phyloP scores from a whole-genome alignment of 352 stramenopile species.

The Globisporangium heterothallicum region DNA sequence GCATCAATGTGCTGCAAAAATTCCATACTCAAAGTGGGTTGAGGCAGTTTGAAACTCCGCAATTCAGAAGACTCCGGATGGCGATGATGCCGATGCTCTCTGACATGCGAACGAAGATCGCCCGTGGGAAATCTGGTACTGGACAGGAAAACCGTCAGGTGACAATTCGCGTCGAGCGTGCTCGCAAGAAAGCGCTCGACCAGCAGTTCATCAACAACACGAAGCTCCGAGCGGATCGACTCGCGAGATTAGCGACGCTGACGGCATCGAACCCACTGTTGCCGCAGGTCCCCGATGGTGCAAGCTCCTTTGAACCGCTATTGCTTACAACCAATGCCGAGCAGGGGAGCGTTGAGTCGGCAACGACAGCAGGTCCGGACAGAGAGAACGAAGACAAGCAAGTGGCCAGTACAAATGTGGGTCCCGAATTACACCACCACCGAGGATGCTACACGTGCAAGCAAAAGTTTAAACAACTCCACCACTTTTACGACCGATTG shows the following conservation, averaged over 20 bases:
- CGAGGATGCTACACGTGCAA: conserved; percentile 95
- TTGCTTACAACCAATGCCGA: no score
- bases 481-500: conserved; percentile 94
- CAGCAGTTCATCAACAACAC: conserved; percentile 81
- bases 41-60: conserved; percentile 39
- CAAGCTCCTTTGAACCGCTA: conserved; percentile 6
- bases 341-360: neutral
- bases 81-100: conserved; percentile 51
- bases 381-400: neutral
- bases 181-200: conserved; percentile 60
- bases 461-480: conserved; percentile 85
- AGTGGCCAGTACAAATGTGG: neutral
- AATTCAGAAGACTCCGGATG: conserved; percentile 61
- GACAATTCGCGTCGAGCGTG: conserved; percentile 63
- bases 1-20: conserved; percentile 44
- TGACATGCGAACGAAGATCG: conserved; percentile 60
- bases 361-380: neutral
- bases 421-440: conserved; percentile 70
- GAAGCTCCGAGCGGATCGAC: conserved; percentile 55
- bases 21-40: conserved; percentile 46
- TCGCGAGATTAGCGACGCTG: conserved; percentile 48
- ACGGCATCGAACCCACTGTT: conserved; percentile 54
- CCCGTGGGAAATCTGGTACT: conserved; percentile 45
- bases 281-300: conserved; percentile 59
- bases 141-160: conserved; percentile 44